These are phyloP conservation scores for Eurotiales sp. DNA, from an alignment of 2,329 filamentous ascomycete genomes.

Conservation along the genomic window DNA sequence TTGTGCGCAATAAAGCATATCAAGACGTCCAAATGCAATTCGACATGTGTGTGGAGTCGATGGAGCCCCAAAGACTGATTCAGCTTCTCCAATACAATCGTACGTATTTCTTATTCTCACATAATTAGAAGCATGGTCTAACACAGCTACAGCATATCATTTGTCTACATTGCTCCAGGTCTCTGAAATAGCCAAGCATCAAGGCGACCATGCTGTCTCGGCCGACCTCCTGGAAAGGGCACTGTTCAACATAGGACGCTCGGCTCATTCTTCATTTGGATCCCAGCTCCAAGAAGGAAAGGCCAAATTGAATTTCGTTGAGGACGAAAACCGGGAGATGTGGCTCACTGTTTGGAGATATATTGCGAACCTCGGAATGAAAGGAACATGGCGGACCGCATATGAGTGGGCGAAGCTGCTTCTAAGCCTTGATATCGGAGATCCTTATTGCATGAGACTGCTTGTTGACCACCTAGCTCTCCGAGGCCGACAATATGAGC, in stretches of 20 bases:
- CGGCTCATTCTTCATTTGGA: conserved; percentile 77
- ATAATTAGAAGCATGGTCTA: neutral
- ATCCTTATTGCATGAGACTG: conserved; percentile 79
- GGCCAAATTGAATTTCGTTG: conserved; percentile 73
- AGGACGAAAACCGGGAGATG: conserved; percentile 86
- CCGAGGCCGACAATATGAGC: conserved; percentile 71
- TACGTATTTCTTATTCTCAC: conserved; percentile 8
- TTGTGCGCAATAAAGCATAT: conserved; percentile 71
- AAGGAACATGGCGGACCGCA: conserved; percentile 90
- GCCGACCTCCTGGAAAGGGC: conserved; percentile 87
- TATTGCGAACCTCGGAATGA: conserved; percentile 76
- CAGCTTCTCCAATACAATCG: conserved; percentile 66
- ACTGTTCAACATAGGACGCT: conserved; percentile 88
- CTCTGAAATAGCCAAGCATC: conserved; percentile 85
- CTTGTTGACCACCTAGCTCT: conserved; percentile 80
- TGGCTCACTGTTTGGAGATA: conserved; percentile 90
- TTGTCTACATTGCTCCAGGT: conserved; percentile 92
- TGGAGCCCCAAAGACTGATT: conserved; percentile 82
- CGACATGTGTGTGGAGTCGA: conserved; percentile 70
- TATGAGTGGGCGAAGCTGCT: conserved; percentile 91
- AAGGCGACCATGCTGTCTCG: conserved; percentile 80
- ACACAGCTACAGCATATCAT: conserved; percentile 64
- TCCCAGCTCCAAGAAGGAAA: conserved; percentile 71
- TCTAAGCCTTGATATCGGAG: conserved; percentile 67
- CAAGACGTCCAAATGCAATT: conserved; percentile 72